phyloP scores from a whole-genome alignment of 208 protist genomes.

The Crithidia fasciculata region DNA sequence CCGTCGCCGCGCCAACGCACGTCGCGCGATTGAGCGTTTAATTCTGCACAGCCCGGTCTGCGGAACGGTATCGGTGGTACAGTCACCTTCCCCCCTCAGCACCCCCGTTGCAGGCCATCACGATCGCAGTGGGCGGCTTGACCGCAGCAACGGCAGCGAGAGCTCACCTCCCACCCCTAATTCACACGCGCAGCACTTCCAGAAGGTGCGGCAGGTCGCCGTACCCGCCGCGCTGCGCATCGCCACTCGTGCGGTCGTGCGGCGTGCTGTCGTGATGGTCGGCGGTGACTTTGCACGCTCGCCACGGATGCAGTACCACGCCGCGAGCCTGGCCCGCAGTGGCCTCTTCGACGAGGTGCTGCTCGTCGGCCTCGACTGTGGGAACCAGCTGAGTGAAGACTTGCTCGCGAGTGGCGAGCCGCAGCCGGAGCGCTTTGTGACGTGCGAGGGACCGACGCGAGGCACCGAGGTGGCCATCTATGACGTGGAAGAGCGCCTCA shows the following conservation, averaged over 20 bases:
- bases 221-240: constrained; percentile 46
- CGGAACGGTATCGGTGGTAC: constrained; percentile 12
- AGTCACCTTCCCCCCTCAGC: constrained; percentile 3
- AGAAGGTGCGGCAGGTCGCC: constrained; percentile 28
- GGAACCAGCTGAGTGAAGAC: constrained; percentile 73
- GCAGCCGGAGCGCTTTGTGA: constrained; percentile 34
- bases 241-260: constrained; percentile 52
- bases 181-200: background rate
- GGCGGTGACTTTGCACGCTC: constrained; percentile 89
- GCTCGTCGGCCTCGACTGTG: constrained; percentile 75
- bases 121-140: background rate
- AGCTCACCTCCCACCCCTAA: background rate
- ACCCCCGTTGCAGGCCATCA: background rate
- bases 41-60: constrained; percentile 33
- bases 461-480: constrained; percentile 15
- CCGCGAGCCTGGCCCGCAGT: constrained; percentile 66
- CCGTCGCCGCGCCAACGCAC: constrained; percentile 44
- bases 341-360: constrained; percentile 79
- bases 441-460: constrained; percentile 13
- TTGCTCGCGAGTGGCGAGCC: constrained; percentile 47
- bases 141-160: no score
- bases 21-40: constrained; percentile 46
- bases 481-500: constrained; percentile 26
- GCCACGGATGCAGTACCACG: constrained; percentile 93
- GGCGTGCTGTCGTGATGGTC: constrained; percentile 84